These are phyloP conservation scores for Phytophthora litchii DNA, from an alignment of 352 stramenopile species.

Conservation along the genomic window DNA sequence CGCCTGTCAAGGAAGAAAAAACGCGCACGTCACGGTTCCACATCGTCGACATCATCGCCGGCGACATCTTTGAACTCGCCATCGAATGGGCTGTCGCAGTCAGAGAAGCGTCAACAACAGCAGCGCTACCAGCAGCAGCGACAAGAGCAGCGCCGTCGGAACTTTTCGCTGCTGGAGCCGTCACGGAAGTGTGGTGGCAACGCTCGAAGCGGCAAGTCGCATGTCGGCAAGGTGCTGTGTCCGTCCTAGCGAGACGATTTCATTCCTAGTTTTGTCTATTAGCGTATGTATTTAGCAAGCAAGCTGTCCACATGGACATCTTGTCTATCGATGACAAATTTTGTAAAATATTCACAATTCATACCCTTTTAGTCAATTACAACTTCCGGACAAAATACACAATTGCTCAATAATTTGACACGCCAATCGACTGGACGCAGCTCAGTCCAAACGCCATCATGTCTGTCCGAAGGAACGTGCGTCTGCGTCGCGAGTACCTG, in stretches of 20 bases:
- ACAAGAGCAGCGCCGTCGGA: slow-evolving; percentile 34
- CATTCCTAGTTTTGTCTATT: slow-evolving; percentile 32
- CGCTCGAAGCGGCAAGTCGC: slow-evolving; percentile 19
- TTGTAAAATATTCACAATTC: background rate
- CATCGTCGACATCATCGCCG: slow-evolving; percentile 37
- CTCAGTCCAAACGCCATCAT: slow-evolving; percentile 41
- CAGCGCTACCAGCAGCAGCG: slow-evolving; percentile 40
- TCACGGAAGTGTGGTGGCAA: slow-evolving; percentile 37
- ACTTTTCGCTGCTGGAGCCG: slow-evolving; percentile 32
- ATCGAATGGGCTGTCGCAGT: slow-evolving; percentile 36
- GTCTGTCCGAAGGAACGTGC: slow-evolving; percentile 94
- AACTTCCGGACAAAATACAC: background rate
- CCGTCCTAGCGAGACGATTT: slow-evolving; percentile 27
- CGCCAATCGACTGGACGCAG: slow-evolving; percentile 28
- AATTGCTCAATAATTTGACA: background rate
- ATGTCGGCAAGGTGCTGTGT: slow-evolving; percentile 40
- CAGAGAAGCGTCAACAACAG: slow-evolving; percentile 42
- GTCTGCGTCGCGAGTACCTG: slow-evolving; percentile 98
- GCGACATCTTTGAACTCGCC: slow-evolving; percentile 24
- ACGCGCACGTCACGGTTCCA: slow-evolving; percentile 50
- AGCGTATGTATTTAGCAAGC: slow-evolving; percentile 19
- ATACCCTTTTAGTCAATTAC: background rate
- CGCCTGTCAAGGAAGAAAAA: slow-evolving; percentile 71
- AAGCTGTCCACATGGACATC: slow-evolving; percentile 1
- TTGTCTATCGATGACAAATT: slow-evolving; percentile 15